Evolutionary conservation across 2,329 filamentous ascomycete species (phyloP), one percentile per base, ranked within the genome.

Genomic region (Botryosphaeria dothidea): DNA sequence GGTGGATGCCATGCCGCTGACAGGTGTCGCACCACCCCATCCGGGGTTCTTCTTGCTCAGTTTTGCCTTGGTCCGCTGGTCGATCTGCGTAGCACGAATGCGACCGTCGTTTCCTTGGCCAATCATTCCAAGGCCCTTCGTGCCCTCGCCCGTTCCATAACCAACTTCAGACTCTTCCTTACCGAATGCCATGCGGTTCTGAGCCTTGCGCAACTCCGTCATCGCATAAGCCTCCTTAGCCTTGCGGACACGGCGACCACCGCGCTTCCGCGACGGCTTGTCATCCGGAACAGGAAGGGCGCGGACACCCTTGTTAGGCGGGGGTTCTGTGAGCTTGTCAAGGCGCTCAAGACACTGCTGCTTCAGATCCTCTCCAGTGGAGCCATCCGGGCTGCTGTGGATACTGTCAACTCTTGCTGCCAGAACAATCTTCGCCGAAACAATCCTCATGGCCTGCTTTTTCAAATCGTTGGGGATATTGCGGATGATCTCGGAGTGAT

Each of bases 141-240:
- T 96, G 64, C 87, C 87, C 70, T 97, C 93, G 58, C 93, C 92
- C 0, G 88, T 88, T 38, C 93, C 94, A 75, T 96, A 98, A 34
- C 93, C 94, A 1, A 95, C 89, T 78, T 99, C 95, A 71, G 88
- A 90, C 79, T 99, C 95, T 77, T 98, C 94, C 76, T 96, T 95
- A 66, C 93, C 93, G 73, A 99, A 99, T 0, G 90, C 92, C 86
- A 99, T 90, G 62, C 95, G 88, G 80, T 99, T 99, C 79, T 98
- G 95, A 4, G 93, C 93, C 78, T 98, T 97, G 69, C 93, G 89
- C 31, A 99, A 83, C 64, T 99, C 95, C 0, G 95, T 99, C 92
- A 97, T 96, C 66, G 95, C 94, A 6, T 92, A 92, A 3, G 94
- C 93, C 78, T 97, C 95, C 84, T 99, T 99, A 66, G 94, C 94